These are phyloP conservation scores for Oryza australiensis DNA, from an alignment of 176 grass and related monocot species.

Conservation along the genomic window DNA sequence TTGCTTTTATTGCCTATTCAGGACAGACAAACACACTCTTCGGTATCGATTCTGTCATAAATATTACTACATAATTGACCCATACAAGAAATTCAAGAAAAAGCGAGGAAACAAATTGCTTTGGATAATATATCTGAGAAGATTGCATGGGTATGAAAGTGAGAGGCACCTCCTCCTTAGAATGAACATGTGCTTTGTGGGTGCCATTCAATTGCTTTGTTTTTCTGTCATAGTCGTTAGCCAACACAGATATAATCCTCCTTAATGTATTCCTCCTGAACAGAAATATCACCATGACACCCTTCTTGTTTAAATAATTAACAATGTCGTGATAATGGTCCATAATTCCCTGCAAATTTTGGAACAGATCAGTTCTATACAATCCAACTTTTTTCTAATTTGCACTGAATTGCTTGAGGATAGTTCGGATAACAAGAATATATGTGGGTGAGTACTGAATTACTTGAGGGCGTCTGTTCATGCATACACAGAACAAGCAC, in stretches of 20 bases:
- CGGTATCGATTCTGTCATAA: neutral
- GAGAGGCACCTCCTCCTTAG: conserved; percentile 67
- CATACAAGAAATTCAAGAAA: neutral
- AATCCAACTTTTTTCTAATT: neutral
- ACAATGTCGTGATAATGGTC: conserved; percentile 55
- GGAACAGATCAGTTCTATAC: neutral
- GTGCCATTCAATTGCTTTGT: conserved; percentile 88
- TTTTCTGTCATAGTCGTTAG: conserved; percentile 80
- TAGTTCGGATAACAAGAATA: neutral
- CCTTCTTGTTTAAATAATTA: conserved; percentile 64
- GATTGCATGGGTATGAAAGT: neutral
- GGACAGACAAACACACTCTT: neutral
- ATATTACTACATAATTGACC: neutral
- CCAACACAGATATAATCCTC: conserved; percentile 70
- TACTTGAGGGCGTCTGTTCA: neutral
- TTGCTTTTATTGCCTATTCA: neutral
- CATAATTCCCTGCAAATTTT: conserved; percentile 64
- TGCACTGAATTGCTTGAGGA: neutral
- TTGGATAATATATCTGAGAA: conserved; percentile 2
- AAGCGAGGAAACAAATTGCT: neutral
- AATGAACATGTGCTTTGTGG: conserved; percentile 94
- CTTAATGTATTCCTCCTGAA: conserved; percentile 81
- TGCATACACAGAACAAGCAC: neutral
- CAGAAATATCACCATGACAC: conserved; percentile 86
- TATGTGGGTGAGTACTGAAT: neutral